A percentile compares a stretch with the other conserved stretches of the same genome.
phyloP scores from a whole-genome alignment of 768 basidiomycete genomes.

The Galerina marginata region DNA sequence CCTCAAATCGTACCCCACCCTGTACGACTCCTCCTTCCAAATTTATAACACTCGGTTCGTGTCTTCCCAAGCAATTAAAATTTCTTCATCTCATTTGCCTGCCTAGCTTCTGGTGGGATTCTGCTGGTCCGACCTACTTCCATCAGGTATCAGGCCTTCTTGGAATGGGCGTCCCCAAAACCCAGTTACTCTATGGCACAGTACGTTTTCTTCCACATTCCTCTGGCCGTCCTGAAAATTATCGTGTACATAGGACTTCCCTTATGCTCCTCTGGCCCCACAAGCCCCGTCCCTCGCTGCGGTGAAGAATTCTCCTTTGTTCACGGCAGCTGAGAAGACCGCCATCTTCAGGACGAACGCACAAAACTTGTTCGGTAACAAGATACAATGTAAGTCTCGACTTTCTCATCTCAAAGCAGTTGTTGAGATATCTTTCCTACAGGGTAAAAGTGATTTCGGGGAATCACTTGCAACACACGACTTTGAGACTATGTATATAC shows the following conservation, averaged over 20 bases:
- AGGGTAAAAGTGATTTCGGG: too few relatives aligned
- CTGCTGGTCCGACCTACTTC: constrained; percentile 42
- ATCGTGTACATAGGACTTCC: constrained; percentile 30
- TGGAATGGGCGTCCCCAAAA: constrained; percentile 35
- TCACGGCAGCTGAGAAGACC: constrained; percentile 25
- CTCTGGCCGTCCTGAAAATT: neutral
- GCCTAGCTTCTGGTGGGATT: constrained; percentile 42
- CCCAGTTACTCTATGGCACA: constrained; percentile 40
- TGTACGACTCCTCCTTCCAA: constrained; percentile 38
- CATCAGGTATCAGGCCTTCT: constrained; percentile 40
- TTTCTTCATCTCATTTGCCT: neutral
- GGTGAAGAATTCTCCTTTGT: constrained; percentile 24
- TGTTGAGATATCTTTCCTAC: too few relatives aligned
- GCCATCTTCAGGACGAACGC: constrained; percentile 26
- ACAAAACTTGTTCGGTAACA: constrained; percentile 21
- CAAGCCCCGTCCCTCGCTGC: constrained; percentile 26
- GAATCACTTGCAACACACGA: too few relatives aligned
- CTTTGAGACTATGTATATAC: too few relatives aligned
- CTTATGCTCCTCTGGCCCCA: constrained; percentile 29
- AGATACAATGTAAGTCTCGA: constrained; percentile 11
- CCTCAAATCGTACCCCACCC: constrained; percentile 33
- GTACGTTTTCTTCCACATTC: constrained; percentile 19
- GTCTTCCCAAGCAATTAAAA: neutral
- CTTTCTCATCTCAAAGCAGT: too few relatives aligned
- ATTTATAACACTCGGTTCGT: constrained; percentile 37